Evolutionary conservation across 805 yeast genomes (phyloP), one percentile per base, ranked within the genome.

Genomic region (Candida namnaoensis): DNA sequence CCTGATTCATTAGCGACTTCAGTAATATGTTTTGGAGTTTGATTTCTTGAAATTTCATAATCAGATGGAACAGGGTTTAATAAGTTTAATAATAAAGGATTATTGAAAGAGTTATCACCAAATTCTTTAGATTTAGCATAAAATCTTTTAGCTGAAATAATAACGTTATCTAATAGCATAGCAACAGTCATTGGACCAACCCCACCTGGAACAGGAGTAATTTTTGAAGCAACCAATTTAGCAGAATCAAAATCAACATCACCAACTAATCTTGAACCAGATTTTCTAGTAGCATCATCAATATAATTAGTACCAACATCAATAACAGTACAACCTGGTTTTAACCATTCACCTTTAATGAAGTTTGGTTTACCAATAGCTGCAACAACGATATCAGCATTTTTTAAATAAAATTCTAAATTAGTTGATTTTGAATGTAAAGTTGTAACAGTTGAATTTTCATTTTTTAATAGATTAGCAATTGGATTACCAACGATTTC

Each of bases 151-250:
- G 93, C 90, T 40, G 90, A 82, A 42, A 69, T 63, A 34, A 79
- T 66, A 27, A 84, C 88, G 58, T 85, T 85, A 49, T 78, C 78
- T 60, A 82, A 75, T 43, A 85, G 67, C 78, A 81, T 80, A 26
- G 93, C 93, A 37, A 85, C 91, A 12, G 95, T 85, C 95, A 85
- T 85, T 57, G 95, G 95, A 40, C 95, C 95, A 48, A 85, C 95
- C 50, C 95, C 95, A 59, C 95, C 95, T 40, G 95, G 95, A 44
- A 85, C 95, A 9, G 95, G 95, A n/a, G 95, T 85, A 48, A 84
- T 69, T 52, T 72, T 70, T 7, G 80, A 69, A 5, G 88, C 80
- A 48, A 69, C 74, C 34, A 66, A 62, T 40, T 66, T 63, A 42
- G 81, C 78, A 33, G 72, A 63, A 38, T 71, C 78, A 49, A 70